phyloP scores from a whole-genome alignment of 2,329 filamentous ascomycete genomes.

The Colletotrichum sp. region DNA sequence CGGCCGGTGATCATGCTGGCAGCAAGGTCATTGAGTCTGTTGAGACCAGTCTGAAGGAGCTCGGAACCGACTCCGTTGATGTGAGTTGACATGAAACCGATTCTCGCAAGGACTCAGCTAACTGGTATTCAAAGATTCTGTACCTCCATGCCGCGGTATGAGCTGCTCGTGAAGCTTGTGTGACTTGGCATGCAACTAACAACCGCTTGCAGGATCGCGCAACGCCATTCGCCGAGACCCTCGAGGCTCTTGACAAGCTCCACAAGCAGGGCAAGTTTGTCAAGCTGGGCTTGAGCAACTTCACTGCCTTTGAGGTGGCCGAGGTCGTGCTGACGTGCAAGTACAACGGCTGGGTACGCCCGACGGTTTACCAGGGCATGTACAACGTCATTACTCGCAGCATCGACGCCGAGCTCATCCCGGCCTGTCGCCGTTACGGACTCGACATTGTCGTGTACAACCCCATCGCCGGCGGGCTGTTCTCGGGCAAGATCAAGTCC shows the following conservation, averaged over 20 bases:
- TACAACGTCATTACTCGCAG: constrained; percentile 81
- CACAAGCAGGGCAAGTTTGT: constrained; percentile 89
- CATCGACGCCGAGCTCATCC: constrained; percentile 77
- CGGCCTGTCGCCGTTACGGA: constrained; percentile 76
- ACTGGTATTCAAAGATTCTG: constrained; percentile 55
- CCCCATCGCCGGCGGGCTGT: constrained; percentile 79
- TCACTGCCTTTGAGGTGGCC: constrained; percentile 85
- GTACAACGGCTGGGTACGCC: constrained; percentile 80
- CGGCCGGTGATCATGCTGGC: constrained; percentile 65
- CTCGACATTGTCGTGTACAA: constrained; percentile 85
- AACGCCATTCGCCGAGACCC: constrained; percentile 79
- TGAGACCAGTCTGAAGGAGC: constrained; percentile 71
- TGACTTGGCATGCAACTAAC: not conserved
- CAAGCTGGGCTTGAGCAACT: constrained; percentile 81
- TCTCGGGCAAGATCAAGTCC: constrained; percentile 80
- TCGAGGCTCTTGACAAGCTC: constrained; percentile 78
- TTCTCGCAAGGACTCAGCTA: not conserved
- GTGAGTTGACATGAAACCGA: constrained; percentile 37
- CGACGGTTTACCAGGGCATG: constrained; percentile 87
- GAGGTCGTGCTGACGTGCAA: constrained; percentile 83
- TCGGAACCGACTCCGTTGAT: constrained; percentile 77
- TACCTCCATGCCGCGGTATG: constrained; percentile 72
- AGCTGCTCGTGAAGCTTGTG: not conserved
- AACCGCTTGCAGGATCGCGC: constrained; percentile 51
- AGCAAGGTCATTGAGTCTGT: constrained; percentile 69